Evolutionary conservation across 768 basidiomycete species (phyloP).

Genomic region (Termitomyces sp.): DNA sequence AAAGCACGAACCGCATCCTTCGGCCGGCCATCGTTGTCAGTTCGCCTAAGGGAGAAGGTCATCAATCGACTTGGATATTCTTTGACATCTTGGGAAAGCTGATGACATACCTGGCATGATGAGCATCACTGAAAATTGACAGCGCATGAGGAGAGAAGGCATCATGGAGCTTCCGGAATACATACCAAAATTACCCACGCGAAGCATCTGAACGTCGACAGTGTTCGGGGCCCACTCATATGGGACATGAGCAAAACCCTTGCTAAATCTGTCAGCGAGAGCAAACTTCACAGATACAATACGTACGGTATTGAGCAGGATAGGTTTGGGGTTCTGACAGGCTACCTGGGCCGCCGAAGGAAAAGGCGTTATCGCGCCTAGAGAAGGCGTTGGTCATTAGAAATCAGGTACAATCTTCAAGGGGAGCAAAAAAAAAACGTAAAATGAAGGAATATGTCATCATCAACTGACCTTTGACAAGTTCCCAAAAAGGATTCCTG

Average conservation of each 20-base stretch:
- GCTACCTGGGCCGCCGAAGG: constrained; percentile 56
- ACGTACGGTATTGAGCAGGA: constrained; percentile 66
- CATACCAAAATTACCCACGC: constrained; percentile 62
- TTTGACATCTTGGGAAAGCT: not conserved
- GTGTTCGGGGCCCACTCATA: constrained; percentile 73
- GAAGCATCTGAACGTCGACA: constrained; percentile 73
- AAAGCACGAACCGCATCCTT: constrained; percentile 50
- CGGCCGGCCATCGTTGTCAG: constrained; percentile 80
- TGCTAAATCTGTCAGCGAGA: constrained; percentile 9
- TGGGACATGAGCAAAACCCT: constrained; percentile 62
- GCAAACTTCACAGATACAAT: constrained; percentile 1
- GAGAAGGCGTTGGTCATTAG: constrained; percentile 1
- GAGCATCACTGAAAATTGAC: constrained; percentile 45
- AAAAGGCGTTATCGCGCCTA: constrained; percentile 58
- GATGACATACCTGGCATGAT: constrained; percentile 53
- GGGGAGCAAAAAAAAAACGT: not conserved
- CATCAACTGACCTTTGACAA: constrained; percentile 55
- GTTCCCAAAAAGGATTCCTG: constrained; percentile 77
- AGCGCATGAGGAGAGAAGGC: constrained; percentile 2
- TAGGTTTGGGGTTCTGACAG: constrained; percentile 76
- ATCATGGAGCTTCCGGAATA: constrained; percentile 4
- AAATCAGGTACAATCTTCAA: not conserved
- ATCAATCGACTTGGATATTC: constrained; percentile 2
- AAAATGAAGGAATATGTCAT: not conserved
- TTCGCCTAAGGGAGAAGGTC: constrained; percentile 40